These are phyloP conservation scores for Salinomyces thailandicus DNA, from an alignment of 2,329 filamentous ascomycete species.

Conservation along the genomic window DNA sequence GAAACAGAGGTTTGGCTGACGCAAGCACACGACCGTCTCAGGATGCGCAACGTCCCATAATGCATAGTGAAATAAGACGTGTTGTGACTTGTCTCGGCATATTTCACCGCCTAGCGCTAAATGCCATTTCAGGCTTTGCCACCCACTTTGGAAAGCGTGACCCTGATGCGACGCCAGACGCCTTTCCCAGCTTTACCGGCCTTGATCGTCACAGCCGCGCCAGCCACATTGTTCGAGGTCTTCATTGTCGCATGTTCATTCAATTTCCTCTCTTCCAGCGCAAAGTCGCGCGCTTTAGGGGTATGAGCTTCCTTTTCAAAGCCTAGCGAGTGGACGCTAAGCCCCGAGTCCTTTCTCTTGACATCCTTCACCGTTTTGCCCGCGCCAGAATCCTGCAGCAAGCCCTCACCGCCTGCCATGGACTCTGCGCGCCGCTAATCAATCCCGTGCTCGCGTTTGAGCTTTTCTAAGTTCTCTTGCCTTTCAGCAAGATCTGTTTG, in stretches of 20 bases:
- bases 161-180: constrained; percentile 15
- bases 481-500: constrained; percentile 69
- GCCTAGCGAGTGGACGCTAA: constrained; percentile 9
- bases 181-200: constrained; percentile 12
- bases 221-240: constrained; percentile 7
- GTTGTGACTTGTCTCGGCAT: not conserved
- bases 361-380: not conserved
- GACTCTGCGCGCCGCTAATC: constrained; percentile 52
- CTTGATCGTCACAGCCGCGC: constrained; percentile 9
- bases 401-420: constrained; percentile 17
- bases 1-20: too few species aligned
- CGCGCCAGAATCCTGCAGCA: constrained; percentile 18
- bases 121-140: not conserved
- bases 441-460: constrained; percentile 96
- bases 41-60: too few species aligned
- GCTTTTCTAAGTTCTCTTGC: constrained; percentile 93
- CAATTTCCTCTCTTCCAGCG: constrained; percentile 8
- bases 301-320: constrained; percentile 10
- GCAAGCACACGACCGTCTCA: too few species aligned
- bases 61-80: too few species aligned
- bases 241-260: constrained; percentile 5
- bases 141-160: constrained; percentile 5
- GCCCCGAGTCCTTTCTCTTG: constrained; percentile 22
- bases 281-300: constrained; percentile 21
- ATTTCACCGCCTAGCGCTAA: not conserved